Evolutionary conservation across 129 eudicot genomes (phyloP).

Genomic region (Flaveria bidentis): DNA sequence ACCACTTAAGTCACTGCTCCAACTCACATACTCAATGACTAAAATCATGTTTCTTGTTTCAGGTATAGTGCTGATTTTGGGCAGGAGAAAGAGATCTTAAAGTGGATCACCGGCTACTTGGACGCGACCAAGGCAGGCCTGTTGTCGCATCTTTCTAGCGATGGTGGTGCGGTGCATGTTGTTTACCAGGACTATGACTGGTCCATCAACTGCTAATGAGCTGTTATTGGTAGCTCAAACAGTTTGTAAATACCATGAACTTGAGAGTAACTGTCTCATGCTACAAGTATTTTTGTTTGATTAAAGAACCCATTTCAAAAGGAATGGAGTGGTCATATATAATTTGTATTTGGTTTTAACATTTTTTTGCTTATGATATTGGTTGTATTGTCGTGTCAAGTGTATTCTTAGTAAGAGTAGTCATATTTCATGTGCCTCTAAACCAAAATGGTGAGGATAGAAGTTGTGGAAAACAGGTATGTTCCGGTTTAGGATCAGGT

Average conservation of each 20-base stretch:
- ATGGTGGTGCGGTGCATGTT: slow-evolving; percentile 69
- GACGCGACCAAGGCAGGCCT: slow-evolving; percentile 88
- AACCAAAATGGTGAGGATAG: neutral
- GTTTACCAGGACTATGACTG: slow-evolving; percentile 79
- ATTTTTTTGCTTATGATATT: neutral
- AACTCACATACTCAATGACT: neutral
- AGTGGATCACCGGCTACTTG: slow-evolving; percentile 77
- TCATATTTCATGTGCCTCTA: neutral
- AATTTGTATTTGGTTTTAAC: slow-evolving; percentile 10
- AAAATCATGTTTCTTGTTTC: slow-evolving; percentile 25
- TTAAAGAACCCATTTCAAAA: slow-evolving; percentile 46
- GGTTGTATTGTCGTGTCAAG: neutral
- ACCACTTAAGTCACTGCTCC: neutral
- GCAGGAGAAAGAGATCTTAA: slow-evolving; percentile 66
- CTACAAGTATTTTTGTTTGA: slow-evolving; percentile 28
- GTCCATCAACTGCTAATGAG: slow-evolving; percentile 58
- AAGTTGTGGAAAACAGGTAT: too few species aligned
- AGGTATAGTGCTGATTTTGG: slow-evolving; percentile 94
- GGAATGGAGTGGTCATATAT: slow-evolving; percentile 41
- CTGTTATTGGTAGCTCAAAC: slow-evolving; percentile 4
- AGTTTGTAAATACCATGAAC: slow-evolving; percentile 32
- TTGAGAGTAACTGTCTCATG: slow-evolving; percentile 16
- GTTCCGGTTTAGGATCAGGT: too few species aligned
- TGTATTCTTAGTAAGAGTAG: neutral
- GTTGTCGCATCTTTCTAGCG: slow-evolving; percentile 78